Evolutionary conservation across 2,329 filamentous ascomycete species (phyloP).

Genomic region (Zalaria obscura): DNA sequence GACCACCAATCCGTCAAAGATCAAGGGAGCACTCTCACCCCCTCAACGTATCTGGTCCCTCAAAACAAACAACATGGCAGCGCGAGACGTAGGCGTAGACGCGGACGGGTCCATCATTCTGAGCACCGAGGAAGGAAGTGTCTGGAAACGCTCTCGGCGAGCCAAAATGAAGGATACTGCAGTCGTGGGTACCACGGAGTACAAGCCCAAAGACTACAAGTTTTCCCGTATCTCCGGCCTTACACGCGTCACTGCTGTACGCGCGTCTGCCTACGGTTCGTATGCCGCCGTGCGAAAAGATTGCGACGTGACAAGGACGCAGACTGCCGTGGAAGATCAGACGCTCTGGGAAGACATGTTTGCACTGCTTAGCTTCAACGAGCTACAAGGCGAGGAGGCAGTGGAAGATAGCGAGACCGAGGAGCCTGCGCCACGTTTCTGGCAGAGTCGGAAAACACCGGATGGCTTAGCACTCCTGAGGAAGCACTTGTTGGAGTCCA

Average conservation of each 20-base stretch:
- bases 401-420: conserved; percentile 28
- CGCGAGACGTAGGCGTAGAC: conserved; percentile 72
- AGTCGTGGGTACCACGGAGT: conserved; percentile 34
- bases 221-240: conserved; percentile 83
- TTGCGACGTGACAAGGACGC: conserved; percentile 62
- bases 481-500: conserved; percentile 45
- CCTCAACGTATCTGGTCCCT: conserved; percentile 82
- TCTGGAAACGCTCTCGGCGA: conserved; percentile 79
- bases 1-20: conserved; percentile 86
- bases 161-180: conserved; percentile 60
- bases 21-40: conserved; percentile 63
- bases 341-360: conserved; percentile 61
- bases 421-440: conserved; percentile 31
- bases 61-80: conserved; percentile 70
- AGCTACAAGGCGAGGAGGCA: conserved; percentile 32
- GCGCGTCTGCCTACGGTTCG: conserved; percentile 78
- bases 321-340: conserved; percentile 52
- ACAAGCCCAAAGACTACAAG: conserved; percentile 78
- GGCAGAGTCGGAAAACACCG: conserved; percentile 29
- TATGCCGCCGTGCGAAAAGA: conserved; percentile 81
- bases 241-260: conserved; percentile 68
- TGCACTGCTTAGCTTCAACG: conserved; percentile 52
- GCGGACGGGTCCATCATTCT: conserved; percentile 92
- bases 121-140: conserved; percentile 80
- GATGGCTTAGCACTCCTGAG: conserved; percentile 36